Conservation (phyloP, 2,329 filamentous ascomycete genomes). For the Leptosphaerulina australis region DNA sequence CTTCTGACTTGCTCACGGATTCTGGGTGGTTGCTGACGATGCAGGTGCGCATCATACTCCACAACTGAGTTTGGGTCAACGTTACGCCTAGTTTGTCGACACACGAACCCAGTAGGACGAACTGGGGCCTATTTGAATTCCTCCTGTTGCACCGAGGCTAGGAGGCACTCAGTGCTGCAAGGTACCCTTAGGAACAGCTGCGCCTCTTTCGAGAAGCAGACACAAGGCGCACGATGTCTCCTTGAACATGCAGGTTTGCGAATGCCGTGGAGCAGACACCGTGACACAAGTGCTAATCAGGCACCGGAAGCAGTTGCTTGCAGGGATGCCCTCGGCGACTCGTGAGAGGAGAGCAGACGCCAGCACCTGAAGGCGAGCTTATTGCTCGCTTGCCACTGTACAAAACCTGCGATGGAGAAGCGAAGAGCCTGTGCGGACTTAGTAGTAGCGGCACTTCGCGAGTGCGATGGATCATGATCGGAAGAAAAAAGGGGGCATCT, state of each 20-base stretch:
- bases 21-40: not conserved
- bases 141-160: constrained; percentile 36
- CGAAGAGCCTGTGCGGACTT: constrained; percentile 26
- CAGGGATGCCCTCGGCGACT: constrained; percentile 31
- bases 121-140: constrained; percentile 34
- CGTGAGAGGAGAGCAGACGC: constrained; percentile 22
- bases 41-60: constrained; percentile 11
- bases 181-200: constrained; percentile 39
- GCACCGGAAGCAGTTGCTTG: constrained; percentile 29
- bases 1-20: not conserved
- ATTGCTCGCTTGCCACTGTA: constrained; percentile 14
- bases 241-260: constrained; percentile 42
- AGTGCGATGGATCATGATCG: constrained; percentile 20
- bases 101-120: constrained; percentile 33
- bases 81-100: constrained; percentile 31
- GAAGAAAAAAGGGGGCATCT: constrained; percentile 31
- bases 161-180: constrained; percentile 40
- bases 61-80: constrained; percentile 17
- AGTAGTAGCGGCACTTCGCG: constrained; percentile 29
- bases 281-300: constrained; percentile 34
- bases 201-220: constrained; percentile 38
- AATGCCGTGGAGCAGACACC: constrained; percentile 27
- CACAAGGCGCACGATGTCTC: constrained; percentile 36
- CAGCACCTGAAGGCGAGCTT: constrained; percentile 21
- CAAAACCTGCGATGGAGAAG: constrained; percentile 20